phyloP scores from a whole-genome alignment of 495 filamentous ascomycete species.

The Penicillium arizonense region DNA sequence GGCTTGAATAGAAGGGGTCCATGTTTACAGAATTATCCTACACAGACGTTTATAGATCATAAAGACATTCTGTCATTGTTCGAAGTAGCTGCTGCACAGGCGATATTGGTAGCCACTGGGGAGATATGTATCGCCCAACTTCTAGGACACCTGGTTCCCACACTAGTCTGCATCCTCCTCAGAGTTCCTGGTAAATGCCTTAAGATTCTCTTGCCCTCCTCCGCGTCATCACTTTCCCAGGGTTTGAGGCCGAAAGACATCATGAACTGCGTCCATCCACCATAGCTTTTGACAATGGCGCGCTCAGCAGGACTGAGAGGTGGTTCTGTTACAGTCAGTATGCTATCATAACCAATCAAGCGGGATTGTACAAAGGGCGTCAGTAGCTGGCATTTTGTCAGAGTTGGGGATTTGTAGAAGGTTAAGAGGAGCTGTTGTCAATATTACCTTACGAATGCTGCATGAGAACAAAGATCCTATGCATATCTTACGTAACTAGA shows the following conservation, averaged over 20 bases:
- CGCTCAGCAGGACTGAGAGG: conserved; percentile 27
- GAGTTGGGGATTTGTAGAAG: neutral
- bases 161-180: neutral
- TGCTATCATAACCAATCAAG: neutral
- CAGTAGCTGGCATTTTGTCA: conserved; percentile 8
- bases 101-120: too few species aligned
- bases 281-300: conserved; percentile 30
- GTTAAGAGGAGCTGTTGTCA: too few species aligned
- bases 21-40: too few species aligned
- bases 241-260: conserved; percentile 26
- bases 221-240: conserved; percentile 22
- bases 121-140: too few species aligned
- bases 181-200: conserved; percentile 2
- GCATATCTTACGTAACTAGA: too few species aligned
- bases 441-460: too few species aligned
- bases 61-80: too few species aligned
- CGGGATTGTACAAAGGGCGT: neutral
- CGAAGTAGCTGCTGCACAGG: too few species aligned
- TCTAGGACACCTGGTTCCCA: too few species aligned
- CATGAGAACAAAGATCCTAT: too few species aligned
- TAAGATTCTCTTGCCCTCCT: conserved; percentile 27
- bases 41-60: too few species aligned
- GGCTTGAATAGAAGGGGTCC: neutral
- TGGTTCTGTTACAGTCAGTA: conserved; percentile 23
- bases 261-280: conserved; percentile 33